Conservation (phyloP, 148 eudicot genomes). For the Rhododendron simsii region DNA sequence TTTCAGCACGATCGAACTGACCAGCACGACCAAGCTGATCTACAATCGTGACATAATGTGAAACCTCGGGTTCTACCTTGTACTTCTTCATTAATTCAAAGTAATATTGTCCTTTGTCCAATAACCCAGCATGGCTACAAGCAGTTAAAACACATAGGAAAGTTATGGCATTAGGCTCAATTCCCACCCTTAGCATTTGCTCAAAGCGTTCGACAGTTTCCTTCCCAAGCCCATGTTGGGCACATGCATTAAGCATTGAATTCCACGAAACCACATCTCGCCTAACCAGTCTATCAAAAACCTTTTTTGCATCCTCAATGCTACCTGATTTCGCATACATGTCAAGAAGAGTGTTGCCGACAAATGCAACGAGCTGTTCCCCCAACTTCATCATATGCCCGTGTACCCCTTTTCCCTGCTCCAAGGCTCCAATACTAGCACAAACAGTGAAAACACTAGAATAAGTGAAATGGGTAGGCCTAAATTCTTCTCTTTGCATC, state of each 20-base stretch:
- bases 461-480: slow-evolving; percentile 15
- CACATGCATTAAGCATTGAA: slow-evolving; percentile 22
- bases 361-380: slow-evolving; percentile 1
- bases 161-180: slow-evolving; percentile 13
- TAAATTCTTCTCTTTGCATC: slow-evolving; percentile 13
- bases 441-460: slow-evolving; percentile 19
- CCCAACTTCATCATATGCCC: slow-evolving; percentile 15
- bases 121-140: slow-evolving; percentile 21
- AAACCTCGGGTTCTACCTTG: slow-evolving; percentile 11
- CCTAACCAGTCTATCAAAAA: slow-evolving; percentile 10
- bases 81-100: slow-evolving; percentile 17
- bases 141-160: slow-evolving; percentile 21
- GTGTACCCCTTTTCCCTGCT: slow-evolving; percentile 22
- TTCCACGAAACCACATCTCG: slow-evolving; percentile 22
- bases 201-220: slow-evolving; percentile 14
- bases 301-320: slow-evolving; percentile 16
- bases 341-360: slow-evolving; percentile 20
- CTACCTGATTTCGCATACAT: slow-evolving; percentile 24
- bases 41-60: slow-evolving; percentile 18
- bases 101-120: slow-evolving; percentile 14
- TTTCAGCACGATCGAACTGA: slow-evolving; percentile 13
- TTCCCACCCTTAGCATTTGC: slow-evolving; percentile 16
- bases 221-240: slow-evolving; percentile 17
- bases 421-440: slow-evolving; percentile 17
- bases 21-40: slow-evolving; percentile 22